These are phyloP conservation scores for Sporothrix variecibatus DNA, from an alignment of 2,329 filamentous ascomycete species.

Conservation along the genomic window DNA sequence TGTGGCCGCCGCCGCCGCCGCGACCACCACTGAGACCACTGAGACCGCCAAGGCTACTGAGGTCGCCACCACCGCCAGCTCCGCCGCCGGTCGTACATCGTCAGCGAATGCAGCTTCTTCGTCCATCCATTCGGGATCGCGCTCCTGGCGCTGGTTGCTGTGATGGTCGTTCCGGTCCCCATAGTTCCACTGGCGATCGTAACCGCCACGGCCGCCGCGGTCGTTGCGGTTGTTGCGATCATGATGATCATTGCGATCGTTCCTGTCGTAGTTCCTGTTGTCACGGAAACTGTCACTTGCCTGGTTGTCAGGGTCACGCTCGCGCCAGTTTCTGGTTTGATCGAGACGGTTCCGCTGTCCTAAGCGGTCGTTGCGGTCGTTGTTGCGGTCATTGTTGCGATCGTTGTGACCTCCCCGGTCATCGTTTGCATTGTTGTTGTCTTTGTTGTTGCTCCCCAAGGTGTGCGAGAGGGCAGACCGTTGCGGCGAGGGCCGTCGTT, in stretches of 20 bases:
- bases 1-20: conserved; percentile 66
- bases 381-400: conserved; percentile 35
- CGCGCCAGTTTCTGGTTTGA: conserved; percentile 62
- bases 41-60: not conserved
- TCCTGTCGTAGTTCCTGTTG: conserved; percentile 41
- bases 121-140: conserved; percentile 91
- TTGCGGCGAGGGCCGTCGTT: conserved; percentile 63
- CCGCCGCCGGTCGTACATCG: conserved; percentile 7
- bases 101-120: conserved; percentile 40
- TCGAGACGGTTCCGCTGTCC: conserved; percentile 58
- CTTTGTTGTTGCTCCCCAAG: conserved; percentile 72
- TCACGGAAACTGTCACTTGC: conserved; percentile 42
- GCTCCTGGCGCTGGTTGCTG: conserved; percentile 57
- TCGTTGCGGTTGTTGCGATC: conserved; percentile 47
- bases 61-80: conserved; percentile 39
- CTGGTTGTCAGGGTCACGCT: conserved; percentile 49
- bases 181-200: conserved; percentile 58
- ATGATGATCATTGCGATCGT: not conserved
- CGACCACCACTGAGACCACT: not conserved
- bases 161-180: conserved; percentile 44
- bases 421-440: conserved; percentile 37
- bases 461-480: conserved; percentile 59
- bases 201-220: conserved; percentile 44
- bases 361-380: conserved; percentile 38
- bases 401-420: conserved; percentile 33